Conservation (phyloP, 495 filamentous ascomycete species). For the Daldinia decipiens region DNA sequence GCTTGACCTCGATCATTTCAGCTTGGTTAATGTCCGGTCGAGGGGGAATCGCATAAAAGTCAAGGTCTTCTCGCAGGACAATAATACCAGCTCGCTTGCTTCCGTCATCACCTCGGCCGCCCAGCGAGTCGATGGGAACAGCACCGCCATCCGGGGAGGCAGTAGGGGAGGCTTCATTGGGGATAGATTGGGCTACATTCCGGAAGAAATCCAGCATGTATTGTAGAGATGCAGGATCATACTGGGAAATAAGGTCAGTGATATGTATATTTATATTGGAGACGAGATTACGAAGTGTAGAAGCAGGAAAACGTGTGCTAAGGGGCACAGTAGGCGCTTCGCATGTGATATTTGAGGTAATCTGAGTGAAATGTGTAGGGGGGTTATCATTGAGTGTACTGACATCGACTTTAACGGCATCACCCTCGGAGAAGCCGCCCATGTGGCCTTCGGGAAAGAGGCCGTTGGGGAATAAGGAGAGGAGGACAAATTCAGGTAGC, state of each 20-base stretch:
- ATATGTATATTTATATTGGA: conserved; percentile 62
- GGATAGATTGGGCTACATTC: conserved; percentile 91
- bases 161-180: conserved; percentile 70
- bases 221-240: conserved; percentile 93
- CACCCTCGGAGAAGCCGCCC: conserved; percentile 88
- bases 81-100: conserved; percentile 94
- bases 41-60: conserved; percentile 98
- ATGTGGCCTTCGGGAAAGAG: conserved; percentile 97
- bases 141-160: conserved; percentile 70
- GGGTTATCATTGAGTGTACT: conserved; percentile 55
- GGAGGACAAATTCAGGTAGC: conserved; percentile 95
- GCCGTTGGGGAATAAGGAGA: conserved; percentile 98
- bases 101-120: conserved; percentile 57
- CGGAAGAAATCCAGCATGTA: conserved; percentile 99
- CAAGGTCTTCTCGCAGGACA: conserved; percentile 93
- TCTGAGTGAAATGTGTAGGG: conserved; percentile 34
- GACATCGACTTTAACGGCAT: conserved; percentile 97
- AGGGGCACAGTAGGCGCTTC: conserved; percentile 40
- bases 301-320: conserved; percentile 37
- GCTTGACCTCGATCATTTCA: conserved; percentile 97
- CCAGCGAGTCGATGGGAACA: conserved; percentile 65
- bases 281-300: conserved; percentile 51
- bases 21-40: conserved; percentile 80
- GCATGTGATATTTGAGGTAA: conserved; percentile 28
- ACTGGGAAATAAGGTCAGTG: conserved; percentile 75